A percentile compares a stretch with the other conserved stretches of the same genome.
Evolutionary conservation across 1,284 basidiomycete genomes (phyloP).

Genomic region (Kalmanozyma brasiliensis): DNA sequence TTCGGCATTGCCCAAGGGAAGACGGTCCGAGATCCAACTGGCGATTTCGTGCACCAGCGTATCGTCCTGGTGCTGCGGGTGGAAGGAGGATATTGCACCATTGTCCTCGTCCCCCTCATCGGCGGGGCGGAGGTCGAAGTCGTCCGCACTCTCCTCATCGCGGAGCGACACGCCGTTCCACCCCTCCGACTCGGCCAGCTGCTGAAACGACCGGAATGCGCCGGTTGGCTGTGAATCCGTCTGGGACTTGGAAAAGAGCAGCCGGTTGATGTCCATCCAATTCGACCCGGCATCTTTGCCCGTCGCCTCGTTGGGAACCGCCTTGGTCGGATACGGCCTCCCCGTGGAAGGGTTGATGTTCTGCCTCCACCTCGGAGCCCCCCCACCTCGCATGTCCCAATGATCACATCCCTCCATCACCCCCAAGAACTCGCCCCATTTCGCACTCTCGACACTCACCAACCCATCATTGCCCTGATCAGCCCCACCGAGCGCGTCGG

Average conservation of each 20-base stretch:
- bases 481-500: conserved; percentile 67
- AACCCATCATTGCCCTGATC: conserved; percentile 94
- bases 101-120: conserved; percentile 20
- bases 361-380: conserved; percentile 68
- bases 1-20: conserved; percentile 54
- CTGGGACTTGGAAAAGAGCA: conserved; percentile 45
- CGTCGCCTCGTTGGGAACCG: conserved; percentile 7
- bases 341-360: conserved; percentile 62
- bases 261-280: conserved; percentile 60
- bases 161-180: conserved; percentile 44
- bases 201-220: conserved; percentile 26
- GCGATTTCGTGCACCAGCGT: conserved; percentile 57
- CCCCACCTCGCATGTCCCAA: conserved; percentile 90
- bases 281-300: conserved; percentile 14
- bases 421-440: conserved; percentile 75
- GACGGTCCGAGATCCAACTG: conserved; percentile 62
- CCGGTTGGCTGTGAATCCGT: conserved; percentile 8
- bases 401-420: conserved; percentile 91
- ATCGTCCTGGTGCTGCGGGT: conserved; percentile 42
- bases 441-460: conserved; percentile 76
- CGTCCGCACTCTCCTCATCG: conserved; percentile 22
- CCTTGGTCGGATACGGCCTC: conserved; percentile 41
- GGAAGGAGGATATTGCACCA: conserved; percentile 30
- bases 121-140: neutral
- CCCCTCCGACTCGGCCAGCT: conserved; percentile 25